Base-by-base conservation (phyloP, 768 basidiomycete species). In the Amyloporia xantha region DNA sequence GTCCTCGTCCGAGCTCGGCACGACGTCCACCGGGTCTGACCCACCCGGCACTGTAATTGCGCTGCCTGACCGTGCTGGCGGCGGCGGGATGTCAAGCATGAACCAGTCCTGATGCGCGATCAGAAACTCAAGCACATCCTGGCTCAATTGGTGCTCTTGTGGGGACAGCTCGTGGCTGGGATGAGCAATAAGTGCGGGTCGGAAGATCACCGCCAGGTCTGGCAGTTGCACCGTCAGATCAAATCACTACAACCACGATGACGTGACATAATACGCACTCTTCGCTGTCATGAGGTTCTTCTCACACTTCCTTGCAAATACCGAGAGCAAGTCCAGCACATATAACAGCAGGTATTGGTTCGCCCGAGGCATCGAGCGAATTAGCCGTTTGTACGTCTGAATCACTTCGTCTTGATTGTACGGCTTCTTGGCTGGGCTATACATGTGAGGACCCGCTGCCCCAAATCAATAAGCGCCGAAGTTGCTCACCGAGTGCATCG, bases 141-240 rank as follows among this genome's bases (percentile, higher is more conserved):
- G 95, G 54, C 86, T 91, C 6, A 91, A 76, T 7, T 81, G 78
- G 68, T 97, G 92, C 61, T 95, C 91, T 40, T 77, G 69, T 0
- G 92, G 92, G 5, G 79, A 79, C 72, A 94, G 79, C 59, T 91
- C 89, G 61, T 97, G 92, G 20, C 74, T 67, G 2, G 92, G 88
- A 63, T 93, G 91, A 7, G 91, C 88, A 51, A 99, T 82, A 4
- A 99, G 72, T 15, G 94, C 96, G 0, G 96, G 96, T 50, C 93
- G 88, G 68, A 99, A 99, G 55, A 98, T 95, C 40, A 95, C 87
- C 15, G 95, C 96, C 17, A 99, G 82, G 69, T 99, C 95, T 91
- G 62, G 21, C 23, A 0, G 1, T 26, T 7, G 3, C 9, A 6
- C 40, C n/a, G n/a, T n/a, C n/a, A n/a, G n/a, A n/a, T n/a, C n/a